Evolutionary conservation across 2,329 filamentous ascomycete species (phyloP).

Genomic region (Ophiostoma sp.): DNA sequence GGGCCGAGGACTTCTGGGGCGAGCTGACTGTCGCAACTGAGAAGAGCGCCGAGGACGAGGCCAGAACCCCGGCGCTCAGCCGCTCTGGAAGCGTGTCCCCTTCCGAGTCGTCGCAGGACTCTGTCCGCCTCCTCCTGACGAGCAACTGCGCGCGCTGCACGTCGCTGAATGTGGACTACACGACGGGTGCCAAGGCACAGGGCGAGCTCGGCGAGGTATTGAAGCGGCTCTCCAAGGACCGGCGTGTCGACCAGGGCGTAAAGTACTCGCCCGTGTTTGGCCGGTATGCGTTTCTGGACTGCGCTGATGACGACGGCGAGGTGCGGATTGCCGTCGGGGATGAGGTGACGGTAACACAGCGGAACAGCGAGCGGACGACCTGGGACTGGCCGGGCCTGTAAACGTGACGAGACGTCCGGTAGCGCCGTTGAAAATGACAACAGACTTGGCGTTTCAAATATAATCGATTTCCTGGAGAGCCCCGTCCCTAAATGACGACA

Average conservation of each 20-base stretch:
- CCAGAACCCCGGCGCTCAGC: background rate
- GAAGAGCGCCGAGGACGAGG: background rate
- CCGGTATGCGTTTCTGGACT: slow-evolving; percentile 58
- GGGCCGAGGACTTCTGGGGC: slow-evolving; percentile 69
- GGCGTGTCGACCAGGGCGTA: slow-evolving; percentile 62
- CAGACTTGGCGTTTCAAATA: slow-evolving; percentile 3
- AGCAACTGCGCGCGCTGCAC: slow-evolving; percentile 64
- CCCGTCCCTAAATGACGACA: background rate
- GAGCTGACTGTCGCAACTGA: slow-evolving; percentile 44
- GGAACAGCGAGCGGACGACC: slow-evolving; percentile 47
- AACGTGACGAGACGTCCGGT: background rate
- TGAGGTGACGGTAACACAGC: slow-evolving; percentile 47
- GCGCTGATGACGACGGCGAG: slow-evolving; percentile 15
- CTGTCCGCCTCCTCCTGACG: slow-evolving; percentile 50
- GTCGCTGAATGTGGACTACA: slow-evolving; percentile 67
- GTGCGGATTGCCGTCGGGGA: slow-evolving; percentile 44
- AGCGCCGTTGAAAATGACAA: background rate
- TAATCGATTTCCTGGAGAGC: background rate
- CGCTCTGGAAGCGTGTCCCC: slow-evolving; percentile 22
- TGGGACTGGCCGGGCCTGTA: slow-evolving; percentile 44
- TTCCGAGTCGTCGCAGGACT: background rate
- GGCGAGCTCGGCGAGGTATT: slow-evolving; percentile 57
- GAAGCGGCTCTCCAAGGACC: slow-evolving; percentile 64
- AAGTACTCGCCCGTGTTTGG: slow-evolving; percentile 69
- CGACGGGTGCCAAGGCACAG: slow-evolving; percentile 52